phyloP scores from a whole-genome alignment of 441 rosid species.

The Oxalis stricta region DNA sequence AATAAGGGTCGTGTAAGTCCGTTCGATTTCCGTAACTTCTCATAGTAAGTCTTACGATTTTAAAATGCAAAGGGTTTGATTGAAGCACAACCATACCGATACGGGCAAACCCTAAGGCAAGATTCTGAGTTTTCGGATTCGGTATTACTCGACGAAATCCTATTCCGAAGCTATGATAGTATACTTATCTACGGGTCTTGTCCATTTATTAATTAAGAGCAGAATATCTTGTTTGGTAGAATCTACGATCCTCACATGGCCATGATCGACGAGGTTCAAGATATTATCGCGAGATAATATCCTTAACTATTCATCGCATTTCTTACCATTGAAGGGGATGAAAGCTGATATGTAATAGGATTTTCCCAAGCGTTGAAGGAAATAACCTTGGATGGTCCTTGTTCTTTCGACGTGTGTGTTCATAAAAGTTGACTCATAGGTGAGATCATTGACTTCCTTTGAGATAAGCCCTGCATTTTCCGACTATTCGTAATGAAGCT shows the following conservation, averaged over 20 bases:
- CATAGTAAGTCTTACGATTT: slow-evolving; percentile 2
- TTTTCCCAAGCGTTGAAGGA: neutral
- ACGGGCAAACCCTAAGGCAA: neutral
- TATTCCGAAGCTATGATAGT: slow-evolving; percentile 9
- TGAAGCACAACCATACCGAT: slow-evolving; percentile 1
- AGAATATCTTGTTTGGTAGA: slow-evolving; percentile 1
- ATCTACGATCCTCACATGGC: neutral
- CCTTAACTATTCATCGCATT: too few species aligned
- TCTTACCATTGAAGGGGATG: too few species aligned
- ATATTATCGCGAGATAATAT: neutral
- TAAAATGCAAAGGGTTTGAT: slow-evolving; percentile 6
- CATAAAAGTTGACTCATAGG: slow-evolving; percentile 1
- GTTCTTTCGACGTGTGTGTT: slow-evolving; percentile 1
- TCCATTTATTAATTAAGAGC: neutral
- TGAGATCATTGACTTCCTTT: neutral
- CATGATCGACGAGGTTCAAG: neutral
- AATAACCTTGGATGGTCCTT: neutral
- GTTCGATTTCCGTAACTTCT: too few species aligned
- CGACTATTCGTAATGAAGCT: neutral
- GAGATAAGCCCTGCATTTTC: neutral
- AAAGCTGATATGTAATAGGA: too few species aligned
- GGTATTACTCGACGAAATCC: slow-evolving; percentile 11
- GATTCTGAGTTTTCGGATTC: slow-evolving; percentile 6
- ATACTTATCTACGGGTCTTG: neutral
- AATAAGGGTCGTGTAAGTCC: neutral